These are phyloP conservation scores for Pontederia paniculata DNA, from an alignment of 176 grass and related monocot genomes.

Conservation along the genomic window DNA sequence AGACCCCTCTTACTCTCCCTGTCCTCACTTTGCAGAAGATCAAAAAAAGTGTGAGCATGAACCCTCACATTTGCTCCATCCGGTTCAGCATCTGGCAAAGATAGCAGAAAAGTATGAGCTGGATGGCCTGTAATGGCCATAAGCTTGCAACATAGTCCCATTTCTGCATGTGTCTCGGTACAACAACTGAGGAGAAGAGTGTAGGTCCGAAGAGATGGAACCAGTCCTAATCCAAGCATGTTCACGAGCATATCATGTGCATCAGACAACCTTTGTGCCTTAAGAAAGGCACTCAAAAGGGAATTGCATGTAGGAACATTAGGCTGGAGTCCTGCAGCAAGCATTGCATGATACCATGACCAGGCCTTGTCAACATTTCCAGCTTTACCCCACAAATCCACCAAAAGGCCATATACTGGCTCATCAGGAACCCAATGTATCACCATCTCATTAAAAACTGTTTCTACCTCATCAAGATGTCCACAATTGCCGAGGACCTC, in stretches of 20 bases:
- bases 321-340: constrained; percentile 67
- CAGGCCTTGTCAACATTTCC: constrained; percentile 76
- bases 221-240: constrained; percentile 57
- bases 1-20: constrained; percentile 86
- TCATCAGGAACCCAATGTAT: constrained; percentile 85
- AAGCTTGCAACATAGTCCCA: constrained; percentile 62
- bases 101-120: constrained; percentile 71
- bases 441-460: constrained; percentile 78
- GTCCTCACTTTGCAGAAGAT: constrained; percentile 92
- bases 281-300: constrained; percentile 73
- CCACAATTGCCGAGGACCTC: constrained; percentile 76
- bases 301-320: constrained; percentile 94
- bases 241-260: constrained; percentile 59
- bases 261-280: constrained; percentile 52
- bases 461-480: constrained; percentile 68
- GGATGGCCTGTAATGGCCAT: constrained; percentile 86
- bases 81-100: constrained; percentile 74
- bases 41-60: constrained; percentile 61
- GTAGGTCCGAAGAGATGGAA: constrained; percentile 88
- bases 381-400: constrained; percentile 94
- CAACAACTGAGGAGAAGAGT: constrained; percentile 84
- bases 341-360: constrained; percentile 78
- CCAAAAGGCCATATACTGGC: constrained; percentile 80
- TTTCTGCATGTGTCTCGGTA: constrained; percentile 36
- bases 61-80: constrained; percentile 59